Percentiles rank a stretch among this genome's conserved stretches.
phyloP scores from a whole-genome alignment of 148 eudicot species.

The Arctostaphylos glauca region DNA sequence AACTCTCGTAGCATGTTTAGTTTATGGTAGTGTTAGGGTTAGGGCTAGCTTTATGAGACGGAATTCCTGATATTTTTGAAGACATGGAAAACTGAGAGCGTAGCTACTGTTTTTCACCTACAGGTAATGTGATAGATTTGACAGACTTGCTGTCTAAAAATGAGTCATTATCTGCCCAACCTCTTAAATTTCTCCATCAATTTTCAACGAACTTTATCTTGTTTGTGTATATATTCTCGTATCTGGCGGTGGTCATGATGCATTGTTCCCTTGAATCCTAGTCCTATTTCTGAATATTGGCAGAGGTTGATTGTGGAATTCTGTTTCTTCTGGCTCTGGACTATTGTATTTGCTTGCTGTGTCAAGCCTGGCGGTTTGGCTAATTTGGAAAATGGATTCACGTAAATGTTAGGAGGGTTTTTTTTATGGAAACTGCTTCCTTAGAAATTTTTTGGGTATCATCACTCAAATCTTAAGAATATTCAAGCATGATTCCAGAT shows the following conservation, averaged over 20 bases:
- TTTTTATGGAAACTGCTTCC: no score
- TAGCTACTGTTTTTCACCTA: not conserved
- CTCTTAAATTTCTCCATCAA: not conserved
- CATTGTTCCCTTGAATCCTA: not conserved
- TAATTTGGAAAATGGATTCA: not conserved
- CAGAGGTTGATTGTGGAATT: not conserved
- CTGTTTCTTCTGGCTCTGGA: not conserved
- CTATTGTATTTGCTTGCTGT: not conserved
- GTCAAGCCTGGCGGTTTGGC: not conserved
- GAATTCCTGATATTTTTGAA: not conserved
- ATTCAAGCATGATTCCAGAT: no score
- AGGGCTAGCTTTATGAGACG: not conserved
- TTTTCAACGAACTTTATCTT: not conserved
- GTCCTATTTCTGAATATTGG: not conserved
- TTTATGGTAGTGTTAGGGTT: slow-evolving; percentile 1
- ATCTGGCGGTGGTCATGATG: not conserved
- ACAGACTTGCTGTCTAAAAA: not conserved
- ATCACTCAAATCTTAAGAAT: no score
- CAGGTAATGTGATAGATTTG: not conserved
- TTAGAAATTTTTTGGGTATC: no score
- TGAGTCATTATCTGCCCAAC: not conserved
- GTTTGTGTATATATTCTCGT: not conserved
- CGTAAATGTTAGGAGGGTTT: no score
- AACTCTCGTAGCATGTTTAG: not conserved
- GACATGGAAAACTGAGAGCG: not conserved